Conservation (phyloP, 2,329 filamentous ascomycete species). For the Penicillium glabrum region DNA sequence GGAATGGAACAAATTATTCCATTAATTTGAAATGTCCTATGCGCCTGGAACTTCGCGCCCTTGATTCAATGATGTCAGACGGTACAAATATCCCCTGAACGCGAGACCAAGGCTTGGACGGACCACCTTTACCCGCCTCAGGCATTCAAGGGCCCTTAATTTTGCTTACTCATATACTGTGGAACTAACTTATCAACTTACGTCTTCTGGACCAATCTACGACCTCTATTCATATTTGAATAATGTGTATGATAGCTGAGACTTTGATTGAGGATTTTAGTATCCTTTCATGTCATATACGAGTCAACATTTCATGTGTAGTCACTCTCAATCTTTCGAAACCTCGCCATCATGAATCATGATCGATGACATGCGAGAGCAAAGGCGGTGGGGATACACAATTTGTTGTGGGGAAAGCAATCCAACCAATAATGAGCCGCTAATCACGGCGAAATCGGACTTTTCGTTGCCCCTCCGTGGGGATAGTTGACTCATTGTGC, state of each 20-base stretch:
- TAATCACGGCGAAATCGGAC: slow-evolving; percentile 29
- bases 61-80: slow-evolving; percentile 13
- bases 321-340: not conserved
- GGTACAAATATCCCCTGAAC: slow-evolving; percentile 2
- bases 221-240: not conserved
- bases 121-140: slow-evolving; percentile 4
- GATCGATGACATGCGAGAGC: not conserved
- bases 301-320: not conserved
- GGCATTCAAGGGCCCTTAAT: not conserved
- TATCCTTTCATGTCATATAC: not conserved
- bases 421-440: slow-evolving; percentile 14
- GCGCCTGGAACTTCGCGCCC: not conserved
- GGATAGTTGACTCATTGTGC: slow-evolving; percentile 26
- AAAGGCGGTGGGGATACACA: slow-evolving; percentile 12
- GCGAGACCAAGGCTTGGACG: not conserved
- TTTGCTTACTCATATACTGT: not conserved
- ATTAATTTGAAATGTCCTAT: not conserved
- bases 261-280: not conserved
- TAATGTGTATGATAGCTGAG: not conserved
- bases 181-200: not conserved
- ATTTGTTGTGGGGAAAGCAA: slow-evolving; percentile 13
- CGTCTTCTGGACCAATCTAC: not conserved
- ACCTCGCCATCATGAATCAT: not conserved
- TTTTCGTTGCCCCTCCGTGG: slow-evolving; percentile 27
- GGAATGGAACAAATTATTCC: slow-evolving; percentile 1